A percentile compares a stretch with the other conserved stretches of the same genome.
Evolutionary conservation across 345 rosid genomes (phyloP).

Genomic region (Lepidium africanum): DNA sequence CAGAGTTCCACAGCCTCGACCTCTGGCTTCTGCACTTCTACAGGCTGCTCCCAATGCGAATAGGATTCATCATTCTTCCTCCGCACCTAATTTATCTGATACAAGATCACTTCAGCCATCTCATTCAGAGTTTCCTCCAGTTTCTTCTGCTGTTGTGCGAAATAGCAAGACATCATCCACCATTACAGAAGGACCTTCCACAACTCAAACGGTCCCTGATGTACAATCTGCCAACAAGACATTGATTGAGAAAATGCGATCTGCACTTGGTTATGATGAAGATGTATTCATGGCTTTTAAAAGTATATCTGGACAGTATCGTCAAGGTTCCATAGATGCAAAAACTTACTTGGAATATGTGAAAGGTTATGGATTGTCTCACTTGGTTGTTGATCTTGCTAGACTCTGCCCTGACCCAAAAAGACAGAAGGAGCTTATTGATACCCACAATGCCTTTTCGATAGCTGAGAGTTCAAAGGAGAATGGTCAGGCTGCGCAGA

Average conservation of each 20-base stretch:
- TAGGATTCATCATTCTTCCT: slow-evolving; percentile 57
- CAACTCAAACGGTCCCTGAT: slow-evolving; percentile 33
- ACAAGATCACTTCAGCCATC: slow-evolving; percentile 28
- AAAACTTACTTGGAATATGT: slow-evolving; percentile 58
- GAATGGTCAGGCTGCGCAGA: slow-evolving; percentile 16
- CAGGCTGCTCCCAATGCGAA: slow-evolving; percentile 30
- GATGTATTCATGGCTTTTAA: slow-evolving; percentile 62
- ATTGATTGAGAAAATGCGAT: slow-evolving; percentile 68
- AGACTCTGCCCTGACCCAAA: slow-evolving; percentile 71
- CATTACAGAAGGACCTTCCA: slow-evolving; percentile 6
- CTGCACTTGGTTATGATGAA: slow-evolving; percentile 64
- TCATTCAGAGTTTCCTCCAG: slow-evolving; percentile 67
- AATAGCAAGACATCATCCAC: slow-evolving; percentile 30
- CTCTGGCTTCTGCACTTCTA: slow-evolving; percentile 11
- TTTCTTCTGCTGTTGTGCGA: slow-evolving; percentile 38
- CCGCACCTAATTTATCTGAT: slow-evolving; percentile 62
- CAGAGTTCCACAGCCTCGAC: slow-evolving; percentile 13
- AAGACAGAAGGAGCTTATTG: slow-evolving; percentile 83
- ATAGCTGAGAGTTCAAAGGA: slow-evolving; percentile 27
- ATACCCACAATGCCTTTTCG: slow-evolving; percentile 45
- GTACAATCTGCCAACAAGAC: slow-evolving; percentile 77
- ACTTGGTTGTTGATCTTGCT: slow-evolving; percentile 77
- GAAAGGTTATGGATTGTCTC: slow-evolving; percentile 57
- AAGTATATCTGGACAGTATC: slow-evolving; percentile 67
- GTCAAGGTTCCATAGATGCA: slow-evolving; percentile 66